Conservation (phyloP, 768 basidiomycete genomes). For the Auricularia sp. region DNA sequence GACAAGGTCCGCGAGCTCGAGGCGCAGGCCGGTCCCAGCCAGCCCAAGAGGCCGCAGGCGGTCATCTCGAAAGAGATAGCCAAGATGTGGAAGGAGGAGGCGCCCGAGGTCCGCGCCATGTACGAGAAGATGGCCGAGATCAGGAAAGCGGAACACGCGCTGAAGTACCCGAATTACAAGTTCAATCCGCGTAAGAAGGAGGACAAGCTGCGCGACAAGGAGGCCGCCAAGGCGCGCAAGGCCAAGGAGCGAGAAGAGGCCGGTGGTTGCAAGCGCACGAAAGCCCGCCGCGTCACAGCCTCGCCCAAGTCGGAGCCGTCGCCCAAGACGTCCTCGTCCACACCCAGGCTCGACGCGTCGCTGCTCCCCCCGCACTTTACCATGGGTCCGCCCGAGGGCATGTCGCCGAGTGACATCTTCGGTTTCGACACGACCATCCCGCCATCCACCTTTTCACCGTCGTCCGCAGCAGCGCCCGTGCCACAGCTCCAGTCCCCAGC, state of each 20-base stretch:
- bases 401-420: neutral
- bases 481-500: too few relatives aligned
- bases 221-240: neutral
- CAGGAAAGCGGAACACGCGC: constrained; percentile 42
- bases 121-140: constrained; percentile 32
- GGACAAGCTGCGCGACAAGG: neutral
- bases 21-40: constrained; percentile 16
- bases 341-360: neutral
- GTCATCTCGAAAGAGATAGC: constrained; percentile 57
- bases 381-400: neutral
- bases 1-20: constrained; percentile 40
- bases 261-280: neutral
- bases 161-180: constrained; percentile 41
- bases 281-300: neutral
- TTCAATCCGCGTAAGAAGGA: neutral
- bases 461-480: too few relatives aligned
- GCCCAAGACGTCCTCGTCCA: neutral
- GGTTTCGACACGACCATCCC: neutral
- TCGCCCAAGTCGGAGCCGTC: neutral
- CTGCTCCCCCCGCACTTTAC: neutral
- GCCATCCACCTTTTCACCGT: neutral
- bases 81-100: constrained; percentile 52
- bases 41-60: constrained; percentile 39
- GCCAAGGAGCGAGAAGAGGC: neutral
- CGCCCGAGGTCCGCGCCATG: constrained; percentile 28